Percentiles rank a stretch among this genome's conserved stretches.
phyloP scores from a whole-genome alignment of 352 stramenopile genomes.

The Phytophthora macrochlamydospora region DNA sequence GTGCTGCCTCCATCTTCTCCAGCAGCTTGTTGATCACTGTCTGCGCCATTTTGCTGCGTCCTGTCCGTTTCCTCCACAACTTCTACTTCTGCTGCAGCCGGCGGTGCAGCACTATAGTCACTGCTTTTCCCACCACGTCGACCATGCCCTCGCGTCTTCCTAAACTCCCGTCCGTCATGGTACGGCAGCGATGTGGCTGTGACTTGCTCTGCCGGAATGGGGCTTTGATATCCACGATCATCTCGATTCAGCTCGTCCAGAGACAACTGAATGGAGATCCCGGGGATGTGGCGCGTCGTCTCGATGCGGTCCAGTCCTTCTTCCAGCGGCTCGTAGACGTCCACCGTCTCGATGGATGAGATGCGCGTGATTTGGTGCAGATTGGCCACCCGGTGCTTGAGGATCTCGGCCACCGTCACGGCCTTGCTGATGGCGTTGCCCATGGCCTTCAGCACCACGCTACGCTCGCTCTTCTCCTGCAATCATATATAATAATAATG shows the following conservation, averaged over 20 bases:
- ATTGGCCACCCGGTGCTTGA: slow-evolving; percentile 77
- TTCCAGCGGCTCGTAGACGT: slow-evolving; percentile 86
- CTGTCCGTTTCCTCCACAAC: slow-evolving; percentile 8
- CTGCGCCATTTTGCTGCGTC: slow-evolving; percentile 7
- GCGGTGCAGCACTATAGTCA: slow-evolving; percentile 10
- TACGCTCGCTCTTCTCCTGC: slow-evolving; percentile 70
- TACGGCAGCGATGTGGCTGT: slow-evolving; percentile 41
- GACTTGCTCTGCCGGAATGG: slow-evolving; percentile 66
- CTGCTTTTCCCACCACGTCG: slow-evolving; percentile 25
- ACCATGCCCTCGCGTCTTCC: slow-evolving; percentile 28
- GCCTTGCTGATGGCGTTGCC: slow-evolving; percentile 86
- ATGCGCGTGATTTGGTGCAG: slow-evolving; percentile 84
- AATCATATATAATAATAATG: slow-evolving; percentile 8
- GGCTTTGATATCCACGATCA: slow-evolving; percentile 75
- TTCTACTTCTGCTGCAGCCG: slow-evolving; percentile 1
- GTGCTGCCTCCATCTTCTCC: slow-evolving; percentile 16
- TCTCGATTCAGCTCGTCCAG: slow-evolving; percentile 63
- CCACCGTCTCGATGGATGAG: slow-evolving; percentile 78
- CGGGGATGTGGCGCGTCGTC: slow-evolving; percentile 70
- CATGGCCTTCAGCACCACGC: slow-evolving; percentile 81
- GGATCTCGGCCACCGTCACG: slow-evolving; percentile 83
- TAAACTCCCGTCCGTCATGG: slow-evolving; percentile 35
- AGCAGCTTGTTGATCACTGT: slow-evolving; percentile 14
- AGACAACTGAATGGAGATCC: slow-evolving; percentile 79
- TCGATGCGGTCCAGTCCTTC: slow-evolving; percentile 84